These are phyloP conservation scores for Hyaloperonospora arabidopsidis DNA, from an alignment of 352 stramenopile species.

Conservation along the genomic window DNA sequence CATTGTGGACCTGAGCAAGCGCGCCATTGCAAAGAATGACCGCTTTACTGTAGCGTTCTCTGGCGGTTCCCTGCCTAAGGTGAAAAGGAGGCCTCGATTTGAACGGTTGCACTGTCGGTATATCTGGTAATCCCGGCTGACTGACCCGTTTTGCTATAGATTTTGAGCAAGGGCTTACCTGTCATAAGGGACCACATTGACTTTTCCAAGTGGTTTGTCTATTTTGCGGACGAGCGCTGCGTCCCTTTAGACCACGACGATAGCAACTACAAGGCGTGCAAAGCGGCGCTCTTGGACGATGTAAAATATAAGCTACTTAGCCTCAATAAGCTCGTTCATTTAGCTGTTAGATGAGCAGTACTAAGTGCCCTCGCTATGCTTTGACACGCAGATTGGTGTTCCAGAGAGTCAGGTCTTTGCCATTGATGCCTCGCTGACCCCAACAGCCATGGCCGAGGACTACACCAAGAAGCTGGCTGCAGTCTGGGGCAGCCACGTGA, in stretches of 20 bases:
- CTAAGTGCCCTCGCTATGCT: not conserved
- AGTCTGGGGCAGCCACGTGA: conserved; percentile 61
- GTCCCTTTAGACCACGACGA: conserved; percentile 88
- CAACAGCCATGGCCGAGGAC: conserved; percentile 51
- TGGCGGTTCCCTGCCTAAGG: conserved; percentile 78
- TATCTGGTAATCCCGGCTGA: not conserved
- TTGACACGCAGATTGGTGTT: conserved; percentile 15
- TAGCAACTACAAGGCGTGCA: conserved; percentile 93
- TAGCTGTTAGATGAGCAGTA: not conserved
- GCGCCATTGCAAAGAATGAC: conserved; percentile 48
- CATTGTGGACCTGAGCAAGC: conserved; percentile 58
- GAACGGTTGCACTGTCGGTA: not conserved
- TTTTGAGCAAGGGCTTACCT: conserved; percentile 74
- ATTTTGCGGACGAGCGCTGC: conserved; percentile 95
- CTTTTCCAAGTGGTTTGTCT: conserved; percentile 95
- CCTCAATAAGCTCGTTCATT: no score
- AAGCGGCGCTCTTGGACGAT: conserved; percentile 83
- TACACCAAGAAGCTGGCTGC: conserved; percentile 67
- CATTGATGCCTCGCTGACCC: conserved; percentile 80
- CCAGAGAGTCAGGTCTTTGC: conserved; percentile 82
- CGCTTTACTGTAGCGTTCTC: conserved; percentile 84
- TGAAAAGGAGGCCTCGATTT: conserved; percentile 22
- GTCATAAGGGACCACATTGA: conserved; percentile 77
- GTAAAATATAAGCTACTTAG: conserved; percentile 29
- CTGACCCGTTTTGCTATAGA: conserved; percentile 26